Base-by-base conservation (phyloP, 208 protist species). In the Wallacemonas rigidus region DNA sequence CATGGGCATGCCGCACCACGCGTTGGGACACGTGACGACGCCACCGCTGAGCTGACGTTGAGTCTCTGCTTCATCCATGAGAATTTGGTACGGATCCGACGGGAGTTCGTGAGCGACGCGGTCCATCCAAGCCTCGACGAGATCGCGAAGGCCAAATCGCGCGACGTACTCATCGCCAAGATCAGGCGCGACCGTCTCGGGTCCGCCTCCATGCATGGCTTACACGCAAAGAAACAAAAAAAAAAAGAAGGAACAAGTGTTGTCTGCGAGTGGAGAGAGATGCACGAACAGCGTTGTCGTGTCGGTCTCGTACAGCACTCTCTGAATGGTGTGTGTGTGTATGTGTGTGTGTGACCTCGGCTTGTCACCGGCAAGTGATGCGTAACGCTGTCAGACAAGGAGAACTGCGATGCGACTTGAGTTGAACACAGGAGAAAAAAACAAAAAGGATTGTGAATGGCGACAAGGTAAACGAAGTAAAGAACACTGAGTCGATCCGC, bases 1-100 rank as follows among this genome's bases (percentile, higher is more conserved):
- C 78, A 95, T 89, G 38, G 83, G 82, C 80, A 88, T 87, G 56
- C 82, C 80, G 65, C 90, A 95, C 90, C 90, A 95, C 17, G 64
- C 62, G 74, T 95, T 95, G 15, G 78, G 74, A 65, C 90, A 95
- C 17, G 81, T 92, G 40, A 92, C 85, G 62, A 95, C 75, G 63
- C 87, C 90, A n/a, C 81, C 75, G 15, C 80, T 83, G 71, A 74
- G 75, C 55, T 69, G 61, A 26, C 80, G 85, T 58, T 92, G 87
- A 5, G 75, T 73, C 14, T 48, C 57, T 6, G 87, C 87, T 51
- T 82, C 82, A 11, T 82, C 76, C n/a, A 92, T 86, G 35, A 95
- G 72, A 48, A 75, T 87, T 53, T 82, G 61, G 63, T 85, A 92
- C 0, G 90, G 90, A 64, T 95, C 87, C 36, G 82, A 72, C 0